These are phyloP conservation scores for Xylaria nigripes DNA, from an alignment of 495 filamentous ascomycete species.

Conservation along the genomic window DNA sequence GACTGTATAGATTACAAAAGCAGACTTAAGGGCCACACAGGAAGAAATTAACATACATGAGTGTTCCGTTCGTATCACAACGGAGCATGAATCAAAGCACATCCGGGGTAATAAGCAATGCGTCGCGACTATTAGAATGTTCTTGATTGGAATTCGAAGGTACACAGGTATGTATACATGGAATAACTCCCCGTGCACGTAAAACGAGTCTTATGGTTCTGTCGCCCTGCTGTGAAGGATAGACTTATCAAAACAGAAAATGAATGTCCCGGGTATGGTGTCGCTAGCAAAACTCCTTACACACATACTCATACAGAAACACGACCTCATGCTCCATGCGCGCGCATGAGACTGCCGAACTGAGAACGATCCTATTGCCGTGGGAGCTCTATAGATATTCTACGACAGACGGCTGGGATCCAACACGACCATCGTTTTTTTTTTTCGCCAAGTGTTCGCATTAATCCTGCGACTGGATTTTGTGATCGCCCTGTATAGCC, in stretches of 20 bases:
- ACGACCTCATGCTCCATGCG: neutral
- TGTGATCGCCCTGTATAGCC: constrained; percentile 79
- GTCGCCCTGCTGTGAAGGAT: neutral
- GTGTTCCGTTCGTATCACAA: too few species aligned
- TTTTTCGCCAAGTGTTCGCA: neutral
- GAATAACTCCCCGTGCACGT: neutral
- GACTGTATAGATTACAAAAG: neutral
- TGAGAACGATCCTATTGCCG: neutral
- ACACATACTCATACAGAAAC: neutral
- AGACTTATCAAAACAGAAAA: neutral
- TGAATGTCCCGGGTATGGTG: neutral
- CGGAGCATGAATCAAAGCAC: too few species aligned
- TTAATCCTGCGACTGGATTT: constrained; percentile 69
- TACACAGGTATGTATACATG: neutral
- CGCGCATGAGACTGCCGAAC: neutral
- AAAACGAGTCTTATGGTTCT: neutral
- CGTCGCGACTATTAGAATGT: neutral
- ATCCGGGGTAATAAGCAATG: too few species aligned
- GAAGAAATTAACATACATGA: too few species aligned
- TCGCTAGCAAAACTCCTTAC: neutral
- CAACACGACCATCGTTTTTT: neutral
- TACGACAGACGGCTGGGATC: neutral
- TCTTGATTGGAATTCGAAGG: neutral
- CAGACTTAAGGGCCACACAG: too few species aligned
- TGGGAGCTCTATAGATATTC: neutral